These are phyloP conservation scores for Scorias spongiosa DNA, from an alignment of 2,329 filamentous ascomycete genomes.

Conservation along the genomic window DNA sequence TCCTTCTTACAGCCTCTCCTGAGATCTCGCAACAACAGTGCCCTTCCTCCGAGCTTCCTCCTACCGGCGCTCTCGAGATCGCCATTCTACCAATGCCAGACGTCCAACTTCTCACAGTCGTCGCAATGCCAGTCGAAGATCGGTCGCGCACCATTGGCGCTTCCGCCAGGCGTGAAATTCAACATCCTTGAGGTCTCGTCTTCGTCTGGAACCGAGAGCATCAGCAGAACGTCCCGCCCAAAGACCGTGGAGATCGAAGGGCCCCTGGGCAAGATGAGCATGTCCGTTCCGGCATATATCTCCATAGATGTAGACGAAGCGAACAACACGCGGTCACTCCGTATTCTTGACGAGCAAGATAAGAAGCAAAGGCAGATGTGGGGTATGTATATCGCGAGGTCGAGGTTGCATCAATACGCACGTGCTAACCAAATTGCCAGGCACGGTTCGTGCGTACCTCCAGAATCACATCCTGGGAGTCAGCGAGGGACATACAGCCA, in stretches of 20 bases:
- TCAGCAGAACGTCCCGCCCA: slow-evolving; percentile 46
- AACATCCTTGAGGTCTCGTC: slow-evolving; percentile 47
- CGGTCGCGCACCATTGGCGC: slow-evolving; percentile 61
- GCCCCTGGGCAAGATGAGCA: slow-evolving; percentile 63
- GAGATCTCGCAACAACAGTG: slow-evolving; percentile 3
- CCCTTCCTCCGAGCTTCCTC: slow-evolving; percentile 49
- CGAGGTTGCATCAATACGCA: not conserved
- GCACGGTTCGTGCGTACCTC: slow-evolving; percentile 78
- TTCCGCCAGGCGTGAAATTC: slow-evolving; percentile 74
- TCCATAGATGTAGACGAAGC: slow-evolving; percentile 52
- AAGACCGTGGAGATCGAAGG: slow-evolving; percentile 61
- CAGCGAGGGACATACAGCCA: slow-evolving; percentile 88
- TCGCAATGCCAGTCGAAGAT: slow-evolving; percentile 60
- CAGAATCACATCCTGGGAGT: slow-evolving; percentile 86
- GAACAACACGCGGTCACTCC: slow-evolving; percentile 49
- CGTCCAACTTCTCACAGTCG: slow-evolving; percentile 56
- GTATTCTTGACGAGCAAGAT: slow-evolving; percentile 50
- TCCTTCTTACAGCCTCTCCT: slow-evolving; percentile 7
- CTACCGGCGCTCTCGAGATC: slow-evolving; percentile 50
- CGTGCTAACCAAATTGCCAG: slow-evolving; percentile 31
- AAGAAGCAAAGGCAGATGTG: slow-evolving; percentile 87
- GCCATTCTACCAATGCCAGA: slow-evolving; percentile 13
- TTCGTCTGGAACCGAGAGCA: slow-evolving; percentile 37
- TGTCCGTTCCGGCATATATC: slow-evolving; percentile 68
- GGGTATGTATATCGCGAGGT: slow-evolving; percentile 44